phyloP scores from a whole-genome alignment of 2,329 filamentous ascomycete species.

The Leptographium wingfieldii region DNA sequence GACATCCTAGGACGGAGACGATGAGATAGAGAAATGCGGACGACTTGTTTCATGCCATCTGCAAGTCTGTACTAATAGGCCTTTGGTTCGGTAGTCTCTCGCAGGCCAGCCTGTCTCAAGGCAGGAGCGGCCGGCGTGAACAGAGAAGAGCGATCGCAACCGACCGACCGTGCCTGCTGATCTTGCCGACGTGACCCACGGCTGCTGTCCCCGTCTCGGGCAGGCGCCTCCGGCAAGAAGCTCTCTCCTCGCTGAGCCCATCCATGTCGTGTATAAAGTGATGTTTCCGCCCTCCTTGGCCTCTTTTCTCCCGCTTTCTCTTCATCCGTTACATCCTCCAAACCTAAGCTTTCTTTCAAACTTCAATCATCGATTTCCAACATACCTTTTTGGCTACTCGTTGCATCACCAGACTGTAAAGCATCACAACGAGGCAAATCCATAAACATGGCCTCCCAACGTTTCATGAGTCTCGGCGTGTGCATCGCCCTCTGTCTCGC shows the following conservation, averaged over 20 bases:
- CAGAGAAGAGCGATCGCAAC: conserved; percentile 4
- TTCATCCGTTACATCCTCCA: background rate
- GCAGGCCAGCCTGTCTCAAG: background rate
- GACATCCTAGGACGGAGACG: background rate
- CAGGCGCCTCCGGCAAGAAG: background rate
- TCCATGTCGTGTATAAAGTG: background rate
- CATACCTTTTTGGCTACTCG: background rate
- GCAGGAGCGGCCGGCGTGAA: background rate
- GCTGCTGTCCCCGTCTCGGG: background rate
- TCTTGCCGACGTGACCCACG: background rate
- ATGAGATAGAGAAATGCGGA: background rate
- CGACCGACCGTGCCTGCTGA: background rate
- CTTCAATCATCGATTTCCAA: background rate
- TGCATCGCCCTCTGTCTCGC: too few relatives aligned
- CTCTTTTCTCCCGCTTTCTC: background rate
- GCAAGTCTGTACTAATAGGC: conserved; percentile 9
- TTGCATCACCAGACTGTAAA: too few relatives aligned
- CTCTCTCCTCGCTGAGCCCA: background rate
- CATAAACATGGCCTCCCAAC: too few relatives aligned
- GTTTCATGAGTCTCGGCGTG: too few relatives aligned
- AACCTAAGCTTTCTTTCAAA: background rate
- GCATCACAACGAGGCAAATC: too few relatives aligned
- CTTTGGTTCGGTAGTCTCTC: background rate
- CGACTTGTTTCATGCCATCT: background rate
- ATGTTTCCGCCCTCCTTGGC: background rate